Conservation (phyloP, 2,329 filamentous ascomycete genomes). For the Fusarium udum region DNA sequence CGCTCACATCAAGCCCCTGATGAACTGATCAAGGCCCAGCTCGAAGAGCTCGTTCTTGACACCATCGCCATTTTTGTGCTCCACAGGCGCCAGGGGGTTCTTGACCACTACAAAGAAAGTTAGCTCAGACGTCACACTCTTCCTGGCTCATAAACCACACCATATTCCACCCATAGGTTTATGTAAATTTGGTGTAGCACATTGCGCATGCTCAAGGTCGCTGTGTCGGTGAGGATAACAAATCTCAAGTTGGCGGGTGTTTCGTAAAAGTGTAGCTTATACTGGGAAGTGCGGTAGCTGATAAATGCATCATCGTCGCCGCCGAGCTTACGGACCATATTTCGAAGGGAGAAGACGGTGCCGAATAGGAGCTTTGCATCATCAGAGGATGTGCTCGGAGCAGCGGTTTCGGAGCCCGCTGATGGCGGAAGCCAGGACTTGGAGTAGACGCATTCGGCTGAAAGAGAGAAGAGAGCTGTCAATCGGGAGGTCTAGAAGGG, state of each 20-base stretch:
- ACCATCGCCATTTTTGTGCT: slow-evolving; percentile 74
- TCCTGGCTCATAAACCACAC: slow-evolving; percentile 57
- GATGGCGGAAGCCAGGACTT: slow-evolving; percentile 77
- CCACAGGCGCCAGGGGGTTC: slow-evolving; percentile 73
- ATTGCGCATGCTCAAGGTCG: slow-evolving; percentile 88
- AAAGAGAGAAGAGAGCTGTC: slow-evolving; percentile 19
- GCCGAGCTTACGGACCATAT: slow-evolving; percentile 95
- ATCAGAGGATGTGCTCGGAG: slow-evolving; percentile 63
- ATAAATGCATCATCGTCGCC: slow-evolving; percentile 96
- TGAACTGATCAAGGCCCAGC: slow-evolving; percentile 79
- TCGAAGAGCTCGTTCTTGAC: slow-evolving; percentile 78
- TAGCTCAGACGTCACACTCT: neutral
- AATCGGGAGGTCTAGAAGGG: neutral
- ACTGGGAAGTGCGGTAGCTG: slow-evolving; percentile 90
- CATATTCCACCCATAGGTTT: slow-evolving; percentile 96
- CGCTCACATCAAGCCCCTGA: slow-evolving; percentile 69
- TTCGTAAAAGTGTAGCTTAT: slow-evolving; percentile 99
- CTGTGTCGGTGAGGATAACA: slow-evolving; percentile 93
- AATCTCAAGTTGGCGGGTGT: slow-evolving; percentile 96
- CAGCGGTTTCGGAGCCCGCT: slow-evolving; percentile 41
- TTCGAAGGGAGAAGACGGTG: slow-evolving; percentile 93
- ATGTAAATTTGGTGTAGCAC: slow-evolving; percentile 98
- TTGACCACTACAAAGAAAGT: slow-evolving; percentile 66
- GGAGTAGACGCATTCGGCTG: slow-evolving; percentile 97
- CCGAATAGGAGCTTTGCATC: slow-evolving; percentile 98